These are phyloP conservation scores for Neoboletus subvelutipes DNA, from an alignment of 768 basidiomycete genomes.

Conservation along the genomic window DNA sequence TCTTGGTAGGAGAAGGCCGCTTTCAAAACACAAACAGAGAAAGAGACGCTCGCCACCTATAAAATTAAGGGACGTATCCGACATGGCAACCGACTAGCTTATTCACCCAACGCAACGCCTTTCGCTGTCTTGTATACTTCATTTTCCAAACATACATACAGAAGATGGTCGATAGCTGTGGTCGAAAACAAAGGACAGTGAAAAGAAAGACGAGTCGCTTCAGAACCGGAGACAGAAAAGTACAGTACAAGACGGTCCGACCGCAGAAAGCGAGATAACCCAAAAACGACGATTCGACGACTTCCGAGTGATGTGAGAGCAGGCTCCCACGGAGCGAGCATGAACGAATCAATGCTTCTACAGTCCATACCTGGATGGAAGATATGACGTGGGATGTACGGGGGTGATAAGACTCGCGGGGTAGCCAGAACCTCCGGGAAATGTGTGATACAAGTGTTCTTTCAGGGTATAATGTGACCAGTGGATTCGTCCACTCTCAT, in stretches of 20 bases:
- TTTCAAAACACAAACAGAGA: slow-evolving; percentile 11
- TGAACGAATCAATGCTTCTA: slow-evolving; percentile 28
- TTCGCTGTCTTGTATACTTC: slow-evolving; percentile 13
- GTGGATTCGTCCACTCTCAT: slow-evolving; percentile 62
- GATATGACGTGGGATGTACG: slow-evolving; percentile 19
- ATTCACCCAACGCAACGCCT: not conserved
- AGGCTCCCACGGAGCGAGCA: slow-evolving; percentile 32
- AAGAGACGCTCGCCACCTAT: slow-evolving; percentile 5
- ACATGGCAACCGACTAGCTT: slow-evolving; percentile 29
- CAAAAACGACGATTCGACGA: slow-evolving; percentile 33
- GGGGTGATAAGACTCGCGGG: slow-evolving; percentile 23
- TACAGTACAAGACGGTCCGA: slow-evolving; percentile 39
- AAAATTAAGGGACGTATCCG: slow-evolving; percentile 23
- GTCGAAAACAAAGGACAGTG: slow-evolving; percentile 11
- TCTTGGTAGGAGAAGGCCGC: slow-evolving; percentile 20
- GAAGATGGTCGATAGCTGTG: slow-evolving; percentile 29
- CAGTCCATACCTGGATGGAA: slow-evolving; percentile 31
- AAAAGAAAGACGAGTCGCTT: slow-evolving; percentile 11
- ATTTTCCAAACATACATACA: slow-evolving; percentile 36
- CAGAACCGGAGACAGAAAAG: slow-evolving; percentile 22
- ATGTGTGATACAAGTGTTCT: slow-evolving; percentile 25
- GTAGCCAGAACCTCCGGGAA: slow-evolving; percentile 23
- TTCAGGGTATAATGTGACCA: slow-evolving; percentile 56
- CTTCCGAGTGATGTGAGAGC: slow-evolving; percentile 27
- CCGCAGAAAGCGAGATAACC: slow-evolving; percentile 32